A percentile compares a stretch with the other conserved stretches of the same genome.
Conservation (phyloP, 208 protist genomes). For the Acanthamoeba castellanii region DNA sequence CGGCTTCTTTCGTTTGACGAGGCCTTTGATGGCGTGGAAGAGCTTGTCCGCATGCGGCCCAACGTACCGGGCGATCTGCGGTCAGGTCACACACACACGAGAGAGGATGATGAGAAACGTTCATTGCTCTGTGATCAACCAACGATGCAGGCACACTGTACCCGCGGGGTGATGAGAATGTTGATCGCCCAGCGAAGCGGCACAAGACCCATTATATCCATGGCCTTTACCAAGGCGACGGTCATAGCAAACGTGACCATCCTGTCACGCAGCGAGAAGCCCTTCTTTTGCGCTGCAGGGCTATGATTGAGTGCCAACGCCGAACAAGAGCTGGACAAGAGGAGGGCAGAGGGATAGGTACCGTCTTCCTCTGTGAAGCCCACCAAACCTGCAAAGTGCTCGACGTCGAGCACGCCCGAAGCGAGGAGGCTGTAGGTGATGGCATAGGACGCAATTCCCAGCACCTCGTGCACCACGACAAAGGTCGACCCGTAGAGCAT, state of each 20-base stretch:
- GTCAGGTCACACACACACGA: too few species aligned
- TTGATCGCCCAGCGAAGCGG: slow-evolving; percentile 66
- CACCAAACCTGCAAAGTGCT: slow-evolving; percentile 2
- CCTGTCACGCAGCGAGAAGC: slow-evolving; percentile 47
- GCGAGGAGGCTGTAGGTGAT: slow-evolving; percentile 67
- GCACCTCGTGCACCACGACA: slow-evolving; percentile 60
- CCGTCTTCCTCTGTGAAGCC: slow-evolving; percentile 41
- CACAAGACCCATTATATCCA: slow-evolving; percentile 74
- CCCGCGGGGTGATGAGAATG: slow-evolving; percentile 54
- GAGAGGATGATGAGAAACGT: too few species aligned
- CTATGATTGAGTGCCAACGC: too few species aligned
- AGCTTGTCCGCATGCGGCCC: slow-evolving; percentile 56
- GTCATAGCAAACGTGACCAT: slow-evolving; percentile 74
- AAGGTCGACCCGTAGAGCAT: slow-evolving; percentile 62
- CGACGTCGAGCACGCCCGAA: slow-evolving; percentile 57
- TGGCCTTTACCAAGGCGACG: slow-evolving; percentile 28
- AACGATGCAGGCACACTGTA: background rate
- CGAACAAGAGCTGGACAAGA: too few species aligned
- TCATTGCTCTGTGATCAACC: too few species aligned
- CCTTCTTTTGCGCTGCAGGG: slow-evolving; percentile 36
- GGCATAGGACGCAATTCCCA: slow-evolving; percentile 63
- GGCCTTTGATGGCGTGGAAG: slow-evolving; percentile 15
- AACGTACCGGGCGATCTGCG: slow-evolving; percentile 27
- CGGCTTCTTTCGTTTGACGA: background rate
- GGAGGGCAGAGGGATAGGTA: background rate